Evolutionary conservation across 306 rosid genomes (phyloP), one percentile per base, ranked within the genome.

Genomic region (Ochetophila trinervis): DNA sequence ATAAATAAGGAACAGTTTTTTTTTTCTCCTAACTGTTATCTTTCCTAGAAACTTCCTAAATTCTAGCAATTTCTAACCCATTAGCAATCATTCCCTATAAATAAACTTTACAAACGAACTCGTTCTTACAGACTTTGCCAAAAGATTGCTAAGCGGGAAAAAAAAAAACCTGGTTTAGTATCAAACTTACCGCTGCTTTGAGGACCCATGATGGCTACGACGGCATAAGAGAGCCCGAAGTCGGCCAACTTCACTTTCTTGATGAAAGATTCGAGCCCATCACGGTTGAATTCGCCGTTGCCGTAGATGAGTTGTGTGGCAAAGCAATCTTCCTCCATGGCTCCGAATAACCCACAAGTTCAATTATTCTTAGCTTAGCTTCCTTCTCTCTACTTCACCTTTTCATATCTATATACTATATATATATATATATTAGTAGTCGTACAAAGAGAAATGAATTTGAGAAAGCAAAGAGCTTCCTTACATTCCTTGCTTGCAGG

Each of bases 161-260:
- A 12, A 12, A 12, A 9, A 2, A 40, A 4, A 36, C 6, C 1
- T 36, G 42, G 11, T 36, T 36, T 36, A 9, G 12, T 1, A 37
- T 23, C 20, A 11, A 27, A 60, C 78, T 37, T 53, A 91, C 98
- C 98, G 53, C 96, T 92, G 61, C 96, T 89, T 69, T 92, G 98
- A 44, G 98, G 98, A 17, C 98, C 98, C 98, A 92, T 92, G 60
- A 92, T 66, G n/a, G 98, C 80, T 21, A 92, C 89, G 13, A 92
- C 93, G 7, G 96, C 95, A 23, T 92, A 92, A 20, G 98, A 89
- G 30, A 92, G 91, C 35, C 98, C 96, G 50, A 86, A 78, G 2
- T 70, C 37, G 23, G 77, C 63, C 42, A 92, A 71, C 8, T 80
- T 79, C 6, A 77, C 74, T 36, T 76, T 59, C 18, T 68, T 75